Percentiles rank a stretch among this genome's conserved stretches.
Evolutionary conservation across 1,139 yeast genomes (phyloP).

Genomic region (Meyerozyma smithsonii): DNA sequence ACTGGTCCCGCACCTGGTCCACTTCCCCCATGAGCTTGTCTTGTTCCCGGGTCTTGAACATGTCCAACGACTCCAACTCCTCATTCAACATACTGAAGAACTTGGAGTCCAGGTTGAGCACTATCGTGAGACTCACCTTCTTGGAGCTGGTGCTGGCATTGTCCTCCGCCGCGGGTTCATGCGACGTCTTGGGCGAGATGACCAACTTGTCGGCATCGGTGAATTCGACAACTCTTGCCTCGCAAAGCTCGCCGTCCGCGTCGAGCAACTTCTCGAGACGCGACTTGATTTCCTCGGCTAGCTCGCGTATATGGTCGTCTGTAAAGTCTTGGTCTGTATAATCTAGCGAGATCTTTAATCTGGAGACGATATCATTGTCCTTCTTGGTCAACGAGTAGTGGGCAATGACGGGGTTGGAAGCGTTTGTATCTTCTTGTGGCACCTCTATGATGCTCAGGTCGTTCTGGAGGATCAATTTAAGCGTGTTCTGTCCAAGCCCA

Average conservation of each 20-base stretch:
- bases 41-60: slow-evolving; percentile 43
- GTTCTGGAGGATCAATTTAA: slow-evolving; percentile 33
- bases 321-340: slow-evolving; percentile 26
- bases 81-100: slow-evolving; percentile 57
- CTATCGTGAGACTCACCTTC: slow-evolving; percentile 22
- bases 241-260: slow-evolving; percentile 14
- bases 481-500: slow-evolving; percentile 49
- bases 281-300: slow-evolving; percentile 27
- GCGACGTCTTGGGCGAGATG: not conserved
- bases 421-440: slow-evolving; percentile 19
- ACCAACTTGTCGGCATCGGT: not conserved
- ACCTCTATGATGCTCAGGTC: slow-evolving; percentile 1
- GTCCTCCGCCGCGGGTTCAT: not conserved
- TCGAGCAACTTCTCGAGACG: slow-evolving; percentile 26
- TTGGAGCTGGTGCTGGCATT: slow-evolving; percentile 5
- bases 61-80: slow-evolving; percentile 49
- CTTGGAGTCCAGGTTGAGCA: slow-evolving; percentile 40
- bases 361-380: slow-evolving; percentile 26
- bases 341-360: slow-evolving; percentile 36
- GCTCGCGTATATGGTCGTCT: slow-evolving; percentile 33
- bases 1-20: slow-evolving; percentile 33
- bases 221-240: not conserved
- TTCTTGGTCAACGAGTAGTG: slow-evolving; percentile 36
- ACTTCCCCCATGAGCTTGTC: slow-evolving; percentile 39
- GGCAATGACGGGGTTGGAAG: slow-evolving; percentile 38